Percentiles rank a stretch among this genome's conserved stretches.
phyloP scores from a whole-genome alignment of 805 yeast genomes.

The Saccharomycopsis fodiens region DNA sequence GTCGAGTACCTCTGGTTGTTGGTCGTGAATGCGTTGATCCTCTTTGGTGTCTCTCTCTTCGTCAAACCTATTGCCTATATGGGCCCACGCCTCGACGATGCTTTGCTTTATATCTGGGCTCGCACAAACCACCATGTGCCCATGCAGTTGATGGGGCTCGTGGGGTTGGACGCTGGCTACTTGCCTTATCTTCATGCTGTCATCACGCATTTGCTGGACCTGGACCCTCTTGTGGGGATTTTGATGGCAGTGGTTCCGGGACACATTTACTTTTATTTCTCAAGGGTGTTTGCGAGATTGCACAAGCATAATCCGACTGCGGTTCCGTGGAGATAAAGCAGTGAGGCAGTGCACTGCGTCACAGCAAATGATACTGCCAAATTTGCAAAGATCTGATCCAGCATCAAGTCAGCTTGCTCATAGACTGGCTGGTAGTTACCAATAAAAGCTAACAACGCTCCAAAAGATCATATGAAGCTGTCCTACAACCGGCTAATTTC shows the following conservation, averaged over 20 bases:
- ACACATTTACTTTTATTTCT: constrained; percentile 12
- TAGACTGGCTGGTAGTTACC: too few relatives aligned
- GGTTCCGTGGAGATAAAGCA: constrained; percentile 8
- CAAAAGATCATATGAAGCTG: too few relatives aligned
- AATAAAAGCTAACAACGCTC: too few relatives aligned
- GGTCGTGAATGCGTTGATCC: constrained; percentile 1
- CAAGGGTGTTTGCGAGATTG: constrained; percentile 17
- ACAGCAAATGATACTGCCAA: not conserved
- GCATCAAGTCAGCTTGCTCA: too few relatives aligned
- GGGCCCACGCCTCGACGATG: constrained; percentile 11
- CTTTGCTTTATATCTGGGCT: constrained; percentile 15
- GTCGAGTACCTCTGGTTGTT: constrained; percentile 10
- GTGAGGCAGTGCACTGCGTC: not conserved
- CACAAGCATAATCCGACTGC: constrained; percentile 13
- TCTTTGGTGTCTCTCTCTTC: constrained; percentile 2
- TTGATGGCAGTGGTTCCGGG: constrained; percentile 4
- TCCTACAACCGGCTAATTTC: too few relatives aligned
- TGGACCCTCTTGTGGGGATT: constrained; percentile 6
- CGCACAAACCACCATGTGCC: constrained; percentile 5
- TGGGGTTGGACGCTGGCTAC: constrained; percentile 12
- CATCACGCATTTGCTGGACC: not conserved
- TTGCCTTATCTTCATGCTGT: constrained; percentile 12
- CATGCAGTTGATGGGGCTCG: constrained; percentile 12
- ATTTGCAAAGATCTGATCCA: not conserved
- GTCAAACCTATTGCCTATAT: constrained; percentile 1